phyloP scores from a whole-genome alignment of 176 grass and related monocot species.

The Aegilops longissima region DNA sequence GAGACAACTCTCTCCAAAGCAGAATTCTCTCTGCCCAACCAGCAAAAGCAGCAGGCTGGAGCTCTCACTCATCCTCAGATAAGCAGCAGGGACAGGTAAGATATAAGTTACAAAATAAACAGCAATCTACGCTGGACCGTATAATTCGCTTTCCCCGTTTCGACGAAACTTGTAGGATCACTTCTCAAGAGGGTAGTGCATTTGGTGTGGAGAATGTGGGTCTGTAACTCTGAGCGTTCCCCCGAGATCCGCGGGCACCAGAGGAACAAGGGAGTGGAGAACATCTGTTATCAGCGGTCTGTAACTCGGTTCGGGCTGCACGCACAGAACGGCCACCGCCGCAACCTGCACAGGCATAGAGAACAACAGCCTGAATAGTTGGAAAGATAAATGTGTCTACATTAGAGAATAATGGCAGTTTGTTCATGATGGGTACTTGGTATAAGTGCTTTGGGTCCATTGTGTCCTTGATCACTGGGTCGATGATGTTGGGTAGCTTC shows the following conservation, averaged over 20 bases:
- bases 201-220: slow-evolving; percentile 38
- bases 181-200: slow-evolving; percentile 28
- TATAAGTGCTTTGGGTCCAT: slow-evolving; percentile 98
- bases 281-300: slow-evolving; percentile 95
- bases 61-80: slow-evolving; percentile 12
- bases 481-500: slow-evolving; percentile 86
- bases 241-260: slow-evolving; percentile 84
- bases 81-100: not conserved
- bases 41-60: slow-evolving; percentile 28
- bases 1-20: slow-evolving; percentile 22
- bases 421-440: slow-evolving; percentile 54
- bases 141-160: not conserved
- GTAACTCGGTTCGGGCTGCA: slow-evolving; percentile 95
- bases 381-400: not conserved
- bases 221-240: slow-evolving; percentile 69
- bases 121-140: not conserved
- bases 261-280: slow-evolving; percentile 90
- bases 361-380: not conserved
- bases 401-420: slow-evolving; percentile 11
- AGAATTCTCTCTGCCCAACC: slow-evolving; percentile 23
- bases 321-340: slow-evolving; percentile 83
- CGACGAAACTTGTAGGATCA: not conserved
- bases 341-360: slow-evolving; percentile 63
- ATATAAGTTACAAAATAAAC: slow-evolving; percentile 38
- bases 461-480: slow-evolving; percentile 85